Conservation (phyloP, 352 stramenopile species). For the Phytopythium mirpurense region DNA sequence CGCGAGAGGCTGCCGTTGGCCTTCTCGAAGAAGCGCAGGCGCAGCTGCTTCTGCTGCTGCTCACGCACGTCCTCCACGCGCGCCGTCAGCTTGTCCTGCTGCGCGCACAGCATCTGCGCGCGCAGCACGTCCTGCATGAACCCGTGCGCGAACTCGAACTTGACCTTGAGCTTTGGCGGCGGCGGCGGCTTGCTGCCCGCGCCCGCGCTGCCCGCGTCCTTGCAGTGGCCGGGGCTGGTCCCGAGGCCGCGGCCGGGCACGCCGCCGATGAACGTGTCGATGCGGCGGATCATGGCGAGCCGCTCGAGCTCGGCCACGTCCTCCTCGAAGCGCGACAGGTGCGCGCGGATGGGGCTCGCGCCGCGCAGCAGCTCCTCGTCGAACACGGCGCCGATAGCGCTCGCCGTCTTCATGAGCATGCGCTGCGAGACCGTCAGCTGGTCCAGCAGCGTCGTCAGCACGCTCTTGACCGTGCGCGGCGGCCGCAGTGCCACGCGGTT, state of each 20-base stretch:
- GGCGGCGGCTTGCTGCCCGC: background rate
- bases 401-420: conserved; percentile 87
- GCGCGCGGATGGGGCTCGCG: conserved; percentile 64
- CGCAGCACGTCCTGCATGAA: conserved; percentile 85
- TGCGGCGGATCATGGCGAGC: conserved; percentile 68
- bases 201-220: conserved; percentile 1
- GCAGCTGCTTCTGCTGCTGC: conserved; percentile 69
- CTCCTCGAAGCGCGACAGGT: conserved; percentile 55
- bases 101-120: conserved; percentile 73
- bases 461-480: conserved; percentile 76
- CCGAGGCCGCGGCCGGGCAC: conserved; percentile 26
- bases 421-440: conserved; percentile 78
- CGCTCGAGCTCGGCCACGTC: conserved; percentile 75
- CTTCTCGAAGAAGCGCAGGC: conserved; percentile 74
- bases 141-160: conserved; percentile 82
- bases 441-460: conserved; percentile 79
- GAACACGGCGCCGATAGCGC: conserved; percentile 69
- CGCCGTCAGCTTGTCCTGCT: conserved; percentile 75
- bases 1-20: conserved; percentile 52
- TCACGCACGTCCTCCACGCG: conserved; percentile 70
- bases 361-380: conserved; percentile 67
- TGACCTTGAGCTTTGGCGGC: conserved; percentile 50
- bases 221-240: background rate
- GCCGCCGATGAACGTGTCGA: conserved; percentile 72
- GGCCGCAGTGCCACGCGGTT: conserved; percentile 63